phyloP scores from a whole-genome alignment of 371 early-diverging fungal species.

The Rhizomucor pusillus region DNA sequence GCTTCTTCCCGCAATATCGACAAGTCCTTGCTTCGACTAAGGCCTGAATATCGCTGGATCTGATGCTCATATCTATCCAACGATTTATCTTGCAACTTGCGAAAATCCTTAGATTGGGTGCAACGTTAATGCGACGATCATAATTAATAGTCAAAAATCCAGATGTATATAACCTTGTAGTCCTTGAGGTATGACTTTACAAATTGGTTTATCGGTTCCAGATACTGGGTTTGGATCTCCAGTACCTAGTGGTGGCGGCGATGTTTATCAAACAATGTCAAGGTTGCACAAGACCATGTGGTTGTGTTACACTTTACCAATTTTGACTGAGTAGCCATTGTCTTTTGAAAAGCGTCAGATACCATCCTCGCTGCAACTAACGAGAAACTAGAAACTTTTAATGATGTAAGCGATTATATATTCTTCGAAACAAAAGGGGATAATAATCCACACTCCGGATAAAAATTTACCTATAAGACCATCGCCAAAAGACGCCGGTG shows the following conservation, averaged over 20 bases:
- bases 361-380: no score
- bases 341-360: constrained; percentile 44
- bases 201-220: constrained; percentile 56
- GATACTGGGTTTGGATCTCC: constrained; percentile 47
- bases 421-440: no score
- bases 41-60: constrained; percentile 50
- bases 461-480: constrained; percentile 28
- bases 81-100: constrained; percentile 53
- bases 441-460: no score
- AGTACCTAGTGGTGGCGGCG: constrained; percentile 27
- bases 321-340: constrained; percentile 49
- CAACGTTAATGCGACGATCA: neutral
- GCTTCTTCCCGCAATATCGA: constrained; percentile 62
- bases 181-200: constrained; percentile 59
- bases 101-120: constrained; percentile 30
- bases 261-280: no score
- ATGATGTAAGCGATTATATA: constrained; percentile 36
- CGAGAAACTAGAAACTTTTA: no score
- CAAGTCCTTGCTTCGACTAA: constrained; percentile 59
- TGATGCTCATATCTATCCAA: constrained; percentile 65
- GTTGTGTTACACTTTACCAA: constrained; percentile 29
- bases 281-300: no score
- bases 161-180: constrained; percentile 37
- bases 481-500: constrained; percentile 32
- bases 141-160: neutral